phyloP scores from a whole-genome alignment of 805 yeast genomes.

The Jamesozyma lodderae region DNA sequence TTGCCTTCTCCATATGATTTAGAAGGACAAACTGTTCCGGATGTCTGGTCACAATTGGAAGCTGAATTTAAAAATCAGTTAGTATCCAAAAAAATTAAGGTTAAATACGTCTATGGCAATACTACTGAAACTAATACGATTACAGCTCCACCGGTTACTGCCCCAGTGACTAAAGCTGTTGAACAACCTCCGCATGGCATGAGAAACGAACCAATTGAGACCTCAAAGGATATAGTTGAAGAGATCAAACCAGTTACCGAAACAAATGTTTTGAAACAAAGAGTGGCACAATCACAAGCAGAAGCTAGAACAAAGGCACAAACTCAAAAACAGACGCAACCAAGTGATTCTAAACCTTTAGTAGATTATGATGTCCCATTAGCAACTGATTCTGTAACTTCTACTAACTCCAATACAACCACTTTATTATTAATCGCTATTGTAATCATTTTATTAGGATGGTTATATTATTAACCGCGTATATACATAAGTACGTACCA shows the following conservation, averaged over 20 bases:
- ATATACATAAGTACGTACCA: neutral
- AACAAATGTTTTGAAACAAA: too few relatives aligned
- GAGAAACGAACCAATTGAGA: neutral
- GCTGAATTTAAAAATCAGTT: constrained; percentile 44
- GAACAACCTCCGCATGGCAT: constrained; percentile 2
- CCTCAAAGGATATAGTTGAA: neutral
- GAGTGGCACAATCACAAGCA: too few relatives aligned
- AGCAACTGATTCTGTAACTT: constrained; percentile 10
- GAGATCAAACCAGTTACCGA: neutral
- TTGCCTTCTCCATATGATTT: constrained; percentile 60
- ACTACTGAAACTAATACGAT: constrained; percentile 1
- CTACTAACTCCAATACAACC: constrained; percentile 42
- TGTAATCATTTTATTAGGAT: constrained; percentile 51
- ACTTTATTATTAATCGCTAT: constrained; percentile 45
- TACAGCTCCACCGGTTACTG: constrained; percentile 10
- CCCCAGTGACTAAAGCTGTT: constrained; percentile 5
- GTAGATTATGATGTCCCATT: constrained; percentile 7
- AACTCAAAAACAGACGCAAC: too few relatives aligned
- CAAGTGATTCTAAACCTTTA: constrained; percentile 6
- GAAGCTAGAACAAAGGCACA: neutral
- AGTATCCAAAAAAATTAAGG: constrained; percentile 57
- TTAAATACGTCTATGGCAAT: constrained; percentile 33
- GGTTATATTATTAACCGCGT: constrained; percentile 51
- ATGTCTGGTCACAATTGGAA: constrained; percentile 66
- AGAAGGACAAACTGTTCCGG: constrained; percentile 50